Conservation (phyloP, 495 filamentous ascomycete genomes). For the Podospora anserina region DNA sequence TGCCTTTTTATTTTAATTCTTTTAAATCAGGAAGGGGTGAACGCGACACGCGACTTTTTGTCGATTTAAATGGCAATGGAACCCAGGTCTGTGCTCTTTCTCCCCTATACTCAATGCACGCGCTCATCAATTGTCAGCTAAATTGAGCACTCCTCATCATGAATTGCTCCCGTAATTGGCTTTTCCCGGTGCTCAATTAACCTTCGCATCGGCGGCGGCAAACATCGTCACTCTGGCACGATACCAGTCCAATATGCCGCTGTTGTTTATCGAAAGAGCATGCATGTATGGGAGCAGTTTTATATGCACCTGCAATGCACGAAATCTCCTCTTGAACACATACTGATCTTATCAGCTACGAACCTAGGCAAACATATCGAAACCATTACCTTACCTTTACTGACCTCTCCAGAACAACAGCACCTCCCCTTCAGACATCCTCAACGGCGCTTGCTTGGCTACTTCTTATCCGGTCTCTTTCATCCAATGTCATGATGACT, state of each 20-base stretch:
- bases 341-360: neutral
- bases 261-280: neutral
- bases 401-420: no score
- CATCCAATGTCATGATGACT: neutral
- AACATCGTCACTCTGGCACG: neutral
- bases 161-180: neutral
- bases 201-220: neutral
- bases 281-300: neutral
- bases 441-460: no score
- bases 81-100: neutral
- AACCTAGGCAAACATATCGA: neutral
- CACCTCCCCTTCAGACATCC: no score
- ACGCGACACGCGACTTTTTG: neutral
- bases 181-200: neutral
- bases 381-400: neutral
- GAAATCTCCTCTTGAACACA: neutral
- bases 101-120: neutral
- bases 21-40: neutral
- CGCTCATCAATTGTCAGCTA: neutral
- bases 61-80: neutral
- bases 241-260: neutral
- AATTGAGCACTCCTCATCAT: neutral
- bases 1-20: neutral
- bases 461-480: no score
- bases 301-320: neutral